Base-by-base conservation (phyloP, 2,329 filamentous ascomycete genomes). In the Penicillium digitatum region DNA sequence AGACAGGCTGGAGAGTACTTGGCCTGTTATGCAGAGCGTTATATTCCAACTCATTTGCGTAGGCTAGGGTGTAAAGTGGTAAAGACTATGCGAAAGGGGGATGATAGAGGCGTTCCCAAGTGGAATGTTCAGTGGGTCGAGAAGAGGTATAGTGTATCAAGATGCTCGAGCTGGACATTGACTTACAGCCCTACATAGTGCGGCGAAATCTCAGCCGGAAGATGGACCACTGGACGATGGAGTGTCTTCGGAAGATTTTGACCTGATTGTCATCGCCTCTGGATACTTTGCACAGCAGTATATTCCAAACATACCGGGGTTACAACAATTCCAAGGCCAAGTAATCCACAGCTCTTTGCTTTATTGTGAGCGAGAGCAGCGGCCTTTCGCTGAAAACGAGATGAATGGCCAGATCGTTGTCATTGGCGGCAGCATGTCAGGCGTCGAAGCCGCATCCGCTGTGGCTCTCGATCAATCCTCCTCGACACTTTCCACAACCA, bases 341-440 rank as follows among this genome's bases (percentile, higher is more conserved):
- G 73, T 86, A 2, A 71, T 89, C 0, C 88, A 92, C 69, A 91
- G 87, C 71, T 87, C 87, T 45, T 73, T 80, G 27, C 86, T 90
- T 49, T 78, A 86, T 3, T 77, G 81, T 51, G 70, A 88, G 2
- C 63, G 71, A 0, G 68, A 74, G 5, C 44, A 65, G 31, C 3
- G 44, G 7, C 10, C 8, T 11, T n/a, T 38, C 24, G 24, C 60
- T 24, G 45, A 61, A 4, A 48, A 45, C 4, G 34, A 56, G 12
- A 34, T 42, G 6, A 26, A 78, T 1, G 81, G 82, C 18, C 89
- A 86, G 65, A 84, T 94, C 16, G 77, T 90, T 1, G 78, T 95
- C 0, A 82, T 91, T 1, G 90, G 90, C 0, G 89, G 89, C 0
- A 88, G 91, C 64, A 91, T 94, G 81, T 93, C 89, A 2, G 89